A percentile compares a stretch with the other conserved stretches of the same genome.
These are phyloP conservation scores for Puccinia coronata DNA, from an alignment of 1,284 basidiomycete genomes.

Conservation along the genomic window DNA sequence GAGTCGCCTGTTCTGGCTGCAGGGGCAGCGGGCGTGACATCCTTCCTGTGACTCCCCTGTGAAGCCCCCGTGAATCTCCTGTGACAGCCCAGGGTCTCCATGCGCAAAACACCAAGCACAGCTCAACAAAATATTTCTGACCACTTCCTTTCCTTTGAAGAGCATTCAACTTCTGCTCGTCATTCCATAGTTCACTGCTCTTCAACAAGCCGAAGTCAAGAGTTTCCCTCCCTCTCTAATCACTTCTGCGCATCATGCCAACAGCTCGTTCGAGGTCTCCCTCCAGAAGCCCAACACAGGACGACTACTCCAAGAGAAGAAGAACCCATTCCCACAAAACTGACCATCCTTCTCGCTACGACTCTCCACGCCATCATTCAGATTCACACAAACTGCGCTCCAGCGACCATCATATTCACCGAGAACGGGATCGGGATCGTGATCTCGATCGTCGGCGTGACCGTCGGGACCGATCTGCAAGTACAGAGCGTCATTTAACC, in stretches of 20 bases:
- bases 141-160: neutral
- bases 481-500: neutral
- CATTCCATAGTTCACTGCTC: no score
- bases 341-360: neutral
- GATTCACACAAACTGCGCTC: conserved; percentile 8
- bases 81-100: no score
- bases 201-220: no score
- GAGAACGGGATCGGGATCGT: conserved; percentile 23
- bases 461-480: conserved; percentile 12
- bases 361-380: conserved; percentile 17
- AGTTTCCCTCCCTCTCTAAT: no score
- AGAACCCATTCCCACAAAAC: conserved; percentile 29
- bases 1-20: no score
- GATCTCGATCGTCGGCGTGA: conserved; percentile 31
- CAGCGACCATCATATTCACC: neutral
- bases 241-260: conserved; percentile 19
- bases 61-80: no score
- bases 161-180: no score
- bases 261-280: conserved; percentile 41
- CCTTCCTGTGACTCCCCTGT: no score
- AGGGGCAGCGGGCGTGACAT: no score
- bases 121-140: no score
- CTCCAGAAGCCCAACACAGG: neutral
- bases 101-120: no score
- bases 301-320: conserved; percentile 36